phyloP scores from a whole-genome alignment of 1,139 yeast species.

The Scheffersomyces lignicola region DNA sequence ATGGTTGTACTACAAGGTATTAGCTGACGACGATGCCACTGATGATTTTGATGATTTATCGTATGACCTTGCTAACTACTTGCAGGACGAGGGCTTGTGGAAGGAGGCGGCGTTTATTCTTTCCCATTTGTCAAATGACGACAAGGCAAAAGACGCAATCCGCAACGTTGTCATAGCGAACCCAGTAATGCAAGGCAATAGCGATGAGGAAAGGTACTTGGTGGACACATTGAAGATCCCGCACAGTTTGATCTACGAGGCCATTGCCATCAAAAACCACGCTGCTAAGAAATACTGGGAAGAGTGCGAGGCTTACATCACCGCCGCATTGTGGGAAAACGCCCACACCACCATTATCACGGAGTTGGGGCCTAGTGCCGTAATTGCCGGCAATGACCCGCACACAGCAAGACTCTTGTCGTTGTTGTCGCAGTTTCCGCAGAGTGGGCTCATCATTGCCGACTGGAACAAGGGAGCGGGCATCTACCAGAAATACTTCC shows the following conservation, averaged over 20 bases:
- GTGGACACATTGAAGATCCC: conserved; percentile 47
- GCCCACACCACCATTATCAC: conserved; percentile 62
- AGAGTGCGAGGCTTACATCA: conserved; percentile 62
- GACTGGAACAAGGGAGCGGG: conserved; percentile 67
- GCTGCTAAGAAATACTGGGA: conserved; percentile 45
- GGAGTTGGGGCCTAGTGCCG: conserved; percentile 68
- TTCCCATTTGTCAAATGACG: conserved; percentile 51
- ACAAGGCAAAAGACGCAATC: conserved; percentile 37
- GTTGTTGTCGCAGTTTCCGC: conserved; percentile 50
- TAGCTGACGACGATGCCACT: conserved; percentile 16
- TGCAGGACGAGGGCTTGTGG: conserved; percentile 50
- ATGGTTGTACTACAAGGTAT: conserved; percentile 57
- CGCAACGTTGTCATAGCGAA: conserved; percentile 48
- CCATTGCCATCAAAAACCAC: conserved; percentile 50
- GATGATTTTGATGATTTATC: conserved; percentile 42
- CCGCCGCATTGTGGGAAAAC: conserved; percentile 59
- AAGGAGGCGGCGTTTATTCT: conserved; percentile 63
- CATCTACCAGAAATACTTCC: conserved; percentile 50
- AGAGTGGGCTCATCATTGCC: conserved; percentile 38
- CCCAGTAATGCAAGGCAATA: conserved; percentile 36
- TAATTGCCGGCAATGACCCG: conserved; percentile 45
- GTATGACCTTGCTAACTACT: conserved; percentile 51
- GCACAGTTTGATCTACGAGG: conserved; percentile 43
- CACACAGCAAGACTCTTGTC: conserved; percentile 34
- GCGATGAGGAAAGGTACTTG: conserved; percentile 34